A percentile compares a stretch with the other conserved stretches of the same genome.
These are phyloP conservation scores for Ustilago cynodontis DNA, from an alignment of 1,284 basidiomycete species.

Conservation along the genomic window DNA sequence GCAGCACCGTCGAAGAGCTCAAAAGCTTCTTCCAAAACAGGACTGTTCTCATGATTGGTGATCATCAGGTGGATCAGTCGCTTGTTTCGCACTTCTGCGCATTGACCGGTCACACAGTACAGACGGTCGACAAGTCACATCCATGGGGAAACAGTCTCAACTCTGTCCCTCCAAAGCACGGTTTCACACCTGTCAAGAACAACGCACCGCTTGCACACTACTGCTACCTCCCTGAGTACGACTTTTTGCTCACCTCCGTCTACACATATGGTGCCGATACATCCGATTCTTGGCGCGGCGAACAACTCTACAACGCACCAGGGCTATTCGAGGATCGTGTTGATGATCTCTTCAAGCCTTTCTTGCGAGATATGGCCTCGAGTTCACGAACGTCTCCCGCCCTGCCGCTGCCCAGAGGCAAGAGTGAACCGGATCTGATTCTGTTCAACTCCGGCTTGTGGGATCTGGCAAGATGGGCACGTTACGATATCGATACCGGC, in stretches of 20 bases:
- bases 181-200: slow-evolving; percentile 35
- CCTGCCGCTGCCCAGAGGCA: slow-evolving; percentile 52
- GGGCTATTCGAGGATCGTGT: slow-evolving; percentile 70
- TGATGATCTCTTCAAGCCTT: slow-evolving; percentile 65
- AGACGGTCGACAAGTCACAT: slow-evolving; percentile 67
- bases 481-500: slow-evolving; percentile 64
- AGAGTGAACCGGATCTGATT: slow-evolving; percentile 68
- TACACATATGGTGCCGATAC: slow-evolving; percentile 71
- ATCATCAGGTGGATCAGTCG: slow-evolving; percentile 68
- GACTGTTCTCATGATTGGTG: slow-evolving; percentile 71
- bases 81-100: slow-evolving; percentile 70
- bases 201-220: slow-evolving; percentile 69
- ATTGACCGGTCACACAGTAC: slow-evolving; percentile 66
- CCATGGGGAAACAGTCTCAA: slow-evolving; percentile 61
- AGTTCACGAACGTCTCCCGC: slow-evolving; percentile 25
- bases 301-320: slow-evolving; percentile 68
- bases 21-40: slow-evolving; percentile 66
- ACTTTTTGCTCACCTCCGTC: slow-evolving; percentile 70
- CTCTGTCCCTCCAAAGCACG: slow-evolving; percentile 46
- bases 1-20: slow-evolving; percentile 39
- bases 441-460: slow-evolving; percentile 69
- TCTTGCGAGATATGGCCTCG: slow-evolving; percentile 51
- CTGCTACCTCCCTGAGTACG: slow-evolving; percentile 70
- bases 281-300: slow-evolving; percentile 66
- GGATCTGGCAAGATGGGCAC: slow-evolving; percentile 70